A percentile compares a stretch with the other conserved stretches of the same genome.
Evolutionary conservation across 75 land plant species (phyloP).

Genomic region (Pinus albicaulis): DNA sequence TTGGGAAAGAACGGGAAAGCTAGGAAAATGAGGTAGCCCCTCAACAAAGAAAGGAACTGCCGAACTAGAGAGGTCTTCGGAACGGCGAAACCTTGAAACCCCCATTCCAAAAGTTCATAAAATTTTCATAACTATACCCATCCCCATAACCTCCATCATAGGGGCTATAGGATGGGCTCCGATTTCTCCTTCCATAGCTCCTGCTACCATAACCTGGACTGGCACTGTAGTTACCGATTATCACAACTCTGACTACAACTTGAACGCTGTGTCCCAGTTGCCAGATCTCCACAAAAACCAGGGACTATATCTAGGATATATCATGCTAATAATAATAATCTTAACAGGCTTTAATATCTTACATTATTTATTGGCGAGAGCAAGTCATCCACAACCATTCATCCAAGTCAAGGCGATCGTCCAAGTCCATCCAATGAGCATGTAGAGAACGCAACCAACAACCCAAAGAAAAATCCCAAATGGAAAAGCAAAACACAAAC

Average conservation of each 20-base stretch:
- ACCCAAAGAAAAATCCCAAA: neutral
- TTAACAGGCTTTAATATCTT: neutral
- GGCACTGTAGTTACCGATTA: constrained; percentile 11
- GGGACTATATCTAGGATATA: neutral
- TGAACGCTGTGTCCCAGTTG: neutral
- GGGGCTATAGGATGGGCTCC: neutral
- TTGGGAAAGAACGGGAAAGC: too few species aligned
- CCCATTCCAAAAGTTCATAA: too few species aligned
- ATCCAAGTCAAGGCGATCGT: neutral
- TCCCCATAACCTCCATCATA: constrained; percentile 2
- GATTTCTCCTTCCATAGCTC: constrained; percentile 3
- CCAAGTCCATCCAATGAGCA: neutral
- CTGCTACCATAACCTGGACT: constrained; percentile 20
- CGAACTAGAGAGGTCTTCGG: too few species aligned
- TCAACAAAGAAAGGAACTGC: too few species aligned
- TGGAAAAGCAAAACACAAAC: neutral
- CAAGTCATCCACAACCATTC: constrained; percentile 2
- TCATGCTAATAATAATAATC: constrained; percentile 9
- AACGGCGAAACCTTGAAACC: too few species aligned
- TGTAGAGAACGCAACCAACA: neutral
- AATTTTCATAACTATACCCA: constrained; percentile 2
- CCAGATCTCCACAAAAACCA: neutral
- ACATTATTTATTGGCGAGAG: neutral
- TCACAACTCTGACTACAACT: neutral
- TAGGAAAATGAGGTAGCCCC: too few species aligned